Conservation (phyloP, 2,329 filamentous ascomycete species). For the Ascochyta rabiei region DNA sequence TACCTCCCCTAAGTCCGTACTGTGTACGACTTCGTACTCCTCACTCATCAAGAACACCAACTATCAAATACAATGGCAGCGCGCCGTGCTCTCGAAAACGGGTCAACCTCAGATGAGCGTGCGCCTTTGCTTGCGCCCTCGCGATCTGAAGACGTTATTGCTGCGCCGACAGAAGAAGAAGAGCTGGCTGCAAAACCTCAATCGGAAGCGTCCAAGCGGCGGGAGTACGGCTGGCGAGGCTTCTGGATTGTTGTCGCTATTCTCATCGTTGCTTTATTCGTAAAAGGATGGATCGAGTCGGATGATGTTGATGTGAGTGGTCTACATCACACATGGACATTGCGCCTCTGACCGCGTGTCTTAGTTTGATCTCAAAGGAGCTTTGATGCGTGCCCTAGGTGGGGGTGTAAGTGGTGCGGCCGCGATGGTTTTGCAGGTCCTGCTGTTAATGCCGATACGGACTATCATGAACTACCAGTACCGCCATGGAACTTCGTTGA, state of each 20-base stretch:
- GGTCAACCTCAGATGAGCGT: constrained; percentile 21
- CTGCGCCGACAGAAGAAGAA: constrained; percentile 9
- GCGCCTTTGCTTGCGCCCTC: constrained; percentile 28
- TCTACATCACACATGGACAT: background rate
- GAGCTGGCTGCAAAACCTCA: constrained; percentile 17
- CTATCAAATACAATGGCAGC: constrained; percentile 15
- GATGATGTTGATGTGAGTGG: constrained; percentile 35
- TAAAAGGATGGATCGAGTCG: constrained; percentile 37
- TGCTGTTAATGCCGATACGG: constrained; percentile 38
- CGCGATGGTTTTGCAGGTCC: constrained; percentile 38
- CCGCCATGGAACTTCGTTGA: constrained; percentile 34
- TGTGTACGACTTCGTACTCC: background rate
- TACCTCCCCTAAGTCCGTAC: background rate
- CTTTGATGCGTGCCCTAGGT: constrained; percentile 34
- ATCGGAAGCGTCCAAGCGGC: constrained; percentile 18
- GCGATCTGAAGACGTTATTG: constrained; percentile 1
- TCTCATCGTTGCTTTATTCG: constrained; percentile 25
- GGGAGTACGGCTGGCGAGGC: constrained; percentile 28
- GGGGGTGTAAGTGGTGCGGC: constrained; percentile 39
- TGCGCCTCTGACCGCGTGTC: background rate
- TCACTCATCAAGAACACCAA: background rate
- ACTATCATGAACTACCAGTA: constrained; percentile 44
- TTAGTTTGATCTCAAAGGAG: constrained; percentile 36
- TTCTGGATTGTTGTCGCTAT: constrained; percentile 19
- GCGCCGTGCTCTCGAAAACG: constrained; percentile 19